Evolutionary conservation across 2,329 filamentous ascomycete genomes (phyloP).

Genomic region (Diaporthe helianthi): DNA sequence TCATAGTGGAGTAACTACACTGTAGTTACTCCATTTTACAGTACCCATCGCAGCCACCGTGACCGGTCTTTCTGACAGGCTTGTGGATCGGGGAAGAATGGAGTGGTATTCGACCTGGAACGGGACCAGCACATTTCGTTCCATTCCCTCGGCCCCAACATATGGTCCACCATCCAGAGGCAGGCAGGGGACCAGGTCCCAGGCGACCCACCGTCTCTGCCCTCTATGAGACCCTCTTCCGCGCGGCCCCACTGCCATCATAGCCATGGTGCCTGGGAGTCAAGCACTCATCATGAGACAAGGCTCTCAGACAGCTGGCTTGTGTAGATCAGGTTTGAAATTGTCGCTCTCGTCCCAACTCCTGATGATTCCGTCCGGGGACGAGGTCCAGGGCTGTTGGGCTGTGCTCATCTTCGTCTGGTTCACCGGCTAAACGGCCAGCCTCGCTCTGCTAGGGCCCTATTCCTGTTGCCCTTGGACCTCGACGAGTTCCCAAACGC

Average conservation of each 20-base stretch:
- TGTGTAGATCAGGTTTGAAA: conserved; percentile 22
- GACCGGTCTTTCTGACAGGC: not conserved
- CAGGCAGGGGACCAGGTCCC: conserved; percentile 4
- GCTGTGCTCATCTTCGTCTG: conserved; percentile 4
- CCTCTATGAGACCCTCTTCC: conserved; percentile 11
- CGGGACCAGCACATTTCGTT: conserved; percentile 4
- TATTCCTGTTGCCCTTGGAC: not conserved
- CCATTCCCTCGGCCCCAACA: conserved; percentile 12
- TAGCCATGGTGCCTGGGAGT: conserved; percentile 22
- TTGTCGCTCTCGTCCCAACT: conserved; percentile 17
- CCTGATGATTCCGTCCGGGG: conserved; percentile 8
- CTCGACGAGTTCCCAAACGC: not conserved
- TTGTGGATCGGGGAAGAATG: conserved; percentile 14
- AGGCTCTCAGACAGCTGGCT: conserved; percentile 12
- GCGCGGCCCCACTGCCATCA: conserved; percentile 11
- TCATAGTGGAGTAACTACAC: too few species aligned
- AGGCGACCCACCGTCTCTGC: not conserved
- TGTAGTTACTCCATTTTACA: not conserved
- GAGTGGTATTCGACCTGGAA: not conserved
- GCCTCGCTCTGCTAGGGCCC: not conserved
- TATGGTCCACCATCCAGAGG: not conserved
- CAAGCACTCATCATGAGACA: conserved; percentile 9
- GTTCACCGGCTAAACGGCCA: conserved; percentile 11
- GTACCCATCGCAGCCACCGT: not conserved
- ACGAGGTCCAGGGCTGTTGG: conserved; percentile 8